Evolutionary conservation across 2,329 filamentous ascomycete genomes (phyloP).

Genomic region (Mycogone perniciosa): DNA sequence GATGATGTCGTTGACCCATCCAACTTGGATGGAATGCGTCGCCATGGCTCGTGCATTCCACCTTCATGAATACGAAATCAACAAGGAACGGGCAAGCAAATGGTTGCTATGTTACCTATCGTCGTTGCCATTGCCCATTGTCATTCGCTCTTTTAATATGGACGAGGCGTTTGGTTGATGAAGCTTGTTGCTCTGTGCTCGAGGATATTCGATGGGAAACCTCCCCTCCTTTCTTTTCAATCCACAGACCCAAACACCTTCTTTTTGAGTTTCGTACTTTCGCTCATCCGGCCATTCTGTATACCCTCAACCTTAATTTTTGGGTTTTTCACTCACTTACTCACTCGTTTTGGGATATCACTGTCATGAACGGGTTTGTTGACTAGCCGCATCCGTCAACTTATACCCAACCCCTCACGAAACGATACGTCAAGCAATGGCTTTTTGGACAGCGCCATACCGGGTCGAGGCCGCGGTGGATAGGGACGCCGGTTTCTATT

Average conservation of each 20-base stretch:
- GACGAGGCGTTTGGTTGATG: constrained; percentile 1
- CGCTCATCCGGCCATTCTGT: constrained; percentile 6
- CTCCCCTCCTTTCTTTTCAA: not conserved
- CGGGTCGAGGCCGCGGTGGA: constrained; percentile 27
- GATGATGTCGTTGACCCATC: not conserved
- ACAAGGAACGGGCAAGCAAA: constrained; percentile 7
- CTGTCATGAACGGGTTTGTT: constrained; percentile 5
- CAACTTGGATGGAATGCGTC: constrained; percentile 22
- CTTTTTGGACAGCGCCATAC: constrained; percentile 31
- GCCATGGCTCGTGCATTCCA: constrained; percentile 25
- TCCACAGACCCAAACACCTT: not conserved
- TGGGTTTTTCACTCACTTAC: not conserved
- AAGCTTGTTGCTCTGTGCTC: constrained; percentile 7
- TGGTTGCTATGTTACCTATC: constrained; percentile 13
- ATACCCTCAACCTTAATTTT: not conserved
- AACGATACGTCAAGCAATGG: constrained; percentile 21
- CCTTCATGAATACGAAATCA: constrained; percentile 7
- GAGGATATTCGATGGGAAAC: not conserved
- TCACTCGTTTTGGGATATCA: not conserved
- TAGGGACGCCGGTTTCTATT: constrained; percentile 30
- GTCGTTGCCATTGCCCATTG: not conserved
- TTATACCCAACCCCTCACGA: constrained; percentile 1
- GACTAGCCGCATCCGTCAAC: constrained; percentile 12
- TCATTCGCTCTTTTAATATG: constrained; percentile 1
- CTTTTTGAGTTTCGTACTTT: not conserved